Evolutionary conservation across 768 basidiomycete genomes (phyloP), one percentile per base, ranked within the genome.

Genomic region (Suillus weaverae): DNA sequence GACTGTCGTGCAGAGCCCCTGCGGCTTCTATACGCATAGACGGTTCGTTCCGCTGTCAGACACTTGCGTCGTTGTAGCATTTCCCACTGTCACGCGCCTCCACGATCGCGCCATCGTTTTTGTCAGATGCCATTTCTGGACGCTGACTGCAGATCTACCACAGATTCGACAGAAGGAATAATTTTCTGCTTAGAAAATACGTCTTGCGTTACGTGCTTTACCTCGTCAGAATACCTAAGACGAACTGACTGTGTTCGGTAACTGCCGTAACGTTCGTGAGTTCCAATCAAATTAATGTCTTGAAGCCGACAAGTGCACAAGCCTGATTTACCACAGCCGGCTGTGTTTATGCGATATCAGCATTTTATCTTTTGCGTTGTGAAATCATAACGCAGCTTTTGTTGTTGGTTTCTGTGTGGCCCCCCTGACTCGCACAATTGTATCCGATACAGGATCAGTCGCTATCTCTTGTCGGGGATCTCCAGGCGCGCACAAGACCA

Each of bases 21-120:
- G 22, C 14, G 62, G 59, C 60, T 33, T 48, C 39, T 62, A 16
- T 59, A 26, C 54, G 65, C 71, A 60, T 70, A 80, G 72, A 77
- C 72, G 84, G 88, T 80, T 89, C 88, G 88, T 89, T 89, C 88
- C 81, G 86, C 79, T 89, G 88, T 87, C 88, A 74, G 68, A 81
- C 76, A 82, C 57, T 14, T 68, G n/a, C 36, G 9, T 18, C 36
- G 20, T 60, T 13, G 35, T 36, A 13, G 33, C 36, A 38, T 38
- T 39, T 33, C 51, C 51, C 32, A 54, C 6, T 62, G 41, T 57
- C 18, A 35, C 10, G 35, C 61, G 44, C 4, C 14, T 36, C n/a
- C 43, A 30, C 22, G 11, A 11, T 30, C 30, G 35, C 64, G 2
- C 36, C 13, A 14, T 22, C 14, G 3, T 16, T 60, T 44, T 22